A percentile compares a stretch with the other conserved stretches of the same genome.
Evolutionary conservation across 2,329 filamentous ascomycete genomes (phyloP).

Genomic region (Aaosphaeria pasadenensis): DNA sequence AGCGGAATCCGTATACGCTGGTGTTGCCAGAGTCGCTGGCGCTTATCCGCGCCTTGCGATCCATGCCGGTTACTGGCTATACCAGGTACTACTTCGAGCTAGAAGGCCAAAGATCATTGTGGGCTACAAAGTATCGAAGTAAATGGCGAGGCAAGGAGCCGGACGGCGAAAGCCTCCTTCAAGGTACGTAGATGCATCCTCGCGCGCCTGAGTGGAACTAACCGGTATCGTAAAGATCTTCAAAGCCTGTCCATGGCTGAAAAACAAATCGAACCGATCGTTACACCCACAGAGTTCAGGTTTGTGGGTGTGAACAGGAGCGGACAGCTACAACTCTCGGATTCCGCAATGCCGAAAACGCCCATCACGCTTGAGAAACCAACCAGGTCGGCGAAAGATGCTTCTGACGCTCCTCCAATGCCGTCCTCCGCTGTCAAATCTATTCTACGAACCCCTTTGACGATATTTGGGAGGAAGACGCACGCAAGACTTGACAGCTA

Average conservation of each 20-base stretch:
- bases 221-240: conserved; percentile 9
- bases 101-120: conserved; percentile 14
- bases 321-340: conserved; percentile 6
- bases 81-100: conserved; percentile 22
- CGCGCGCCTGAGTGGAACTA: not conserved
- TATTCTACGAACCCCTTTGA: conserved; percentile 3
- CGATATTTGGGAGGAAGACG: conserved; percentile 3
- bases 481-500: conserved; percentile 13
- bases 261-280: conserved; percentile 11
- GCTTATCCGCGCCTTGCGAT: conserved; percentile 14
- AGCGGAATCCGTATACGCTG: conserved; percentile 11
- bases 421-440: not conserved
- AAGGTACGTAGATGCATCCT: conserved; percentile 10
- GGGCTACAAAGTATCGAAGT: conserved; percentile 19
- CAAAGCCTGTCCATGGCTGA: conserved; percentile 12
- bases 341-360: conserved; percentile 5
- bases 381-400: not conserved
- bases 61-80: conserved; percentile 17
- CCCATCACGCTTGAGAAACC: conserved; percentile 10
- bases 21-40: conserved; percentile 16
- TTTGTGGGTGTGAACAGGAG: conserved; percentile 9
- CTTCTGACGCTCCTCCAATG: not conserved
- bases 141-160: conserved; percentile 22
- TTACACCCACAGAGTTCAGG: conserved; percentile 13
- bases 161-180: conserved; percentile 16